These are phyloP conservation scores for Quercus tomentella DNA, from an alignment of 331 rosid species.

Conservation along the genomic window DNA sequence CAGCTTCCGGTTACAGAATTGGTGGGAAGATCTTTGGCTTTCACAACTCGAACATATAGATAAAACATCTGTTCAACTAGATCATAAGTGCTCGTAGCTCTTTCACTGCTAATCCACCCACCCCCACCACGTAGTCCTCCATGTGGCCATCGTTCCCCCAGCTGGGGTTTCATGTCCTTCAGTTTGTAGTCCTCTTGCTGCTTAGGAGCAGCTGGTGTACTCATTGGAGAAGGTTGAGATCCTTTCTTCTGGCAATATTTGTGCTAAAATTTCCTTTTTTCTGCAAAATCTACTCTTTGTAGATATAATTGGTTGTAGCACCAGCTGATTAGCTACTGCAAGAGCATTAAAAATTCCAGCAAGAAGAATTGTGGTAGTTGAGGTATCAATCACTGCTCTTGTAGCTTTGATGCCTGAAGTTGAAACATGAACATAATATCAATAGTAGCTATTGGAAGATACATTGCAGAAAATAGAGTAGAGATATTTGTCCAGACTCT, in stretches of 20 bases:
- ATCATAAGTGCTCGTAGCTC: conserved; percentile 74
- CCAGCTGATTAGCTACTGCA: background rate
- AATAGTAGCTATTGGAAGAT: background rate
- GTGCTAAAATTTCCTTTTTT: conserved; percentile 2
- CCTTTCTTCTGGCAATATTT: background rate
- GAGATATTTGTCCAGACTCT: background rate
- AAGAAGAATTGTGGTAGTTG: background rate
- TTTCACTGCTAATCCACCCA: conserved; percentile 69
- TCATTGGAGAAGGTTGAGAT: conserved; percentile 29
- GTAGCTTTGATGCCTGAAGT: conserved; percentile 10
- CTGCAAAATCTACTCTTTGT: background rate
- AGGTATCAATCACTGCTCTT: background rate
- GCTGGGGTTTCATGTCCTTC: conserved; percentile 77
- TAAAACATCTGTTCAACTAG: conserved; percentile 82
- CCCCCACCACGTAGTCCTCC: conserved; percentile 61
- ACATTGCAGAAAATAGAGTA: background rate
- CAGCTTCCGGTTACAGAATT: conserved; percentile 54
- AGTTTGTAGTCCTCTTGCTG: conserved; percentile 63
- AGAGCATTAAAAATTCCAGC: background rate
- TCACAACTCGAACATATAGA: conserved; percentile 64
- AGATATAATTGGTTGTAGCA: background rate
- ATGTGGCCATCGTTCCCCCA: conserved; percentile 84
- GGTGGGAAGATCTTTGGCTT: conserved; percentile 65
- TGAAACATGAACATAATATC: conserved; percentile 1
- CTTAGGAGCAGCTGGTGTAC: conserved; percentile 34